Base-by-base conservation (phyloP, 768 basidiomycete species). In the Collybia mongolica region DNA sequence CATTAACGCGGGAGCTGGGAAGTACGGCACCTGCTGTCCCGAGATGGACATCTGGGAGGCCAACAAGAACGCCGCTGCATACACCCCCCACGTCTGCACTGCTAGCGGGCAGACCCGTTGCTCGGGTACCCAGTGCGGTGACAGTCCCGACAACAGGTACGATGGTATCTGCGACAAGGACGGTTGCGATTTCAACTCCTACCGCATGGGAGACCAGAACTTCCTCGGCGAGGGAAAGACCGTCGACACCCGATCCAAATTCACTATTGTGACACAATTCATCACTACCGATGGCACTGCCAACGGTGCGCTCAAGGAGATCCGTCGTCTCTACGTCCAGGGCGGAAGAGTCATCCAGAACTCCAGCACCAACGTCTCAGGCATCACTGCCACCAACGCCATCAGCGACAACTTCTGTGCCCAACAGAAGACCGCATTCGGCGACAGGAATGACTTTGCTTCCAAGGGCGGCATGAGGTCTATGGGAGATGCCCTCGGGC, bases 21-120 rank as follows among this genome's bases (percentile, higher is more conserved):
- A 56, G 20, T 65, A 51, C 52, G 73, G 72, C 46, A 52, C 69
- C 1, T 75, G 73, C 67, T 75, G 73, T 56, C 64, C 43, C 41
- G 73, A 74, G 57, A 74, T 74, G 73, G 73, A 74, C 54, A 60
- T 74, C 49, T 74, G 73, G 73, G 73, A 74, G 54, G 73, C 73
- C 56, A 75, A 75, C 65, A 62, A 62, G 40, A 60, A 66, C 55
- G 64, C 73, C 17, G 60, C 66, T 18, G 73, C 73, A 12, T 66
- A 55, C 59, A 75, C 74, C n/a, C 70, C 74, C 43, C 73, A 75
- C 58, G 60, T 65, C 14, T 74, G 73, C 64, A 57, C 60, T 35
- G 62, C 61, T 42, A 49, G 50, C 24, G 61, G 63, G 36, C 66
- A 60, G 54, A 65, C 64, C 20, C 57, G 52, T 17, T 75, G 73